A percentile compares a stretch with the other conserved stretches of the same genome.
These are phyloP conservation scores for Zarea fungicola DNA, from an alignment of 2,329 filamentous ascomycete genomes.

Conservation along the genomic window DNA sequence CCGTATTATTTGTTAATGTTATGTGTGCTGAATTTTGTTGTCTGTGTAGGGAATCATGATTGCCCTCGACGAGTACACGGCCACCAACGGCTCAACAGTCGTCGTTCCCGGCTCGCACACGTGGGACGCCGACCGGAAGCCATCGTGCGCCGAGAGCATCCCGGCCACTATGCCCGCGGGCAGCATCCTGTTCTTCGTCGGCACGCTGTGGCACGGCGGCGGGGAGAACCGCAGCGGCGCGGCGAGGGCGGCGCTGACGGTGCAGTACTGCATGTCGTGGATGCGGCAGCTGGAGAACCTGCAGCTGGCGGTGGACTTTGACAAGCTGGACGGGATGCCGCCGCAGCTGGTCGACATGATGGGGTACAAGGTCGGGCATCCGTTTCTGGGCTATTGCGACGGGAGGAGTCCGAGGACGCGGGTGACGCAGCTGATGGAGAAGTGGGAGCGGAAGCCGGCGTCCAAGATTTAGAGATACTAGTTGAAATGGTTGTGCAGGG, in stretches of 20 bases:
- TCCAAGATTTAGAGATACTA: slow-evolving; percentile 3
- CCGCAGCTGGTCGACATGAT: slow-evolving; percentile 21
- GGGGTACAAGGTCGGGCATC: slow-evolving; percentile 20
- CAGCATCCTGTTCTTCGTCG: slow-evolving; percentile 30
- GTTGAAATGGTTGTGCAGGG: no score
- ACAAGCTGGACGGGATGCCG: slow-evolving; percentile 20
- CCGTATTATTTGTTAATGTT: no score
- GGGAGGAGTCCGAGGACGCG: slow-evolving; percentile 19
- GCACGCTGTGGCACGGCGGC: slow-evolving; percentile 33
- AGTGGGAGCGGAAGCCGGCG: slow-evolving; percentile 6
- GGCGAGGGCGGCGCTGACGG: slow-evolving; percentile 29
- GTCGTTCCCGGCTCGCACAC: slow-evolving; percentile 31
- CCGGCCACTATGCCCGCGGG: slow-evolving; percentile 31
- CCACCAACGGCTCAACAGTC: slow-evolving; percentile 29
- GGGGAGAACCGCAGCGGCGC: slow-evolving; percentile 27
- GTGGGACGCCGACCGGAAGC: slow-evolving; percentile 24
- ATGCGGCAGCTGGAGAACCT: slow-evolving; percentile 33
- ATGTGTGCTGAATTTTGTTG: no score
- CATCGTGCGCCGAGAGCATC: slow-evolving; percentile 23
- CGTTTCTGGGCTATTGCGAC: slow-evolving; percentile 21
- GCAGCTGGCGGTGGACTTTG: slow-evolving; percentile 28
- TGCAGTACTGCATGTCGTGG: slow-evolving; percentile 38
- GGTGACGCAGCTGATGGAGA: slow-evolving; percentile 15
- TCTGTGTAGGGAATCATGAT: slow-evolving; percentile 22
- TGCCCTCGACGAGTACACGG: slow-evolving; percentile 28